Conservation (phyloP, 2,329 filamentous ascomycete genomes). For the Xylariaceae sp. region DNA sequence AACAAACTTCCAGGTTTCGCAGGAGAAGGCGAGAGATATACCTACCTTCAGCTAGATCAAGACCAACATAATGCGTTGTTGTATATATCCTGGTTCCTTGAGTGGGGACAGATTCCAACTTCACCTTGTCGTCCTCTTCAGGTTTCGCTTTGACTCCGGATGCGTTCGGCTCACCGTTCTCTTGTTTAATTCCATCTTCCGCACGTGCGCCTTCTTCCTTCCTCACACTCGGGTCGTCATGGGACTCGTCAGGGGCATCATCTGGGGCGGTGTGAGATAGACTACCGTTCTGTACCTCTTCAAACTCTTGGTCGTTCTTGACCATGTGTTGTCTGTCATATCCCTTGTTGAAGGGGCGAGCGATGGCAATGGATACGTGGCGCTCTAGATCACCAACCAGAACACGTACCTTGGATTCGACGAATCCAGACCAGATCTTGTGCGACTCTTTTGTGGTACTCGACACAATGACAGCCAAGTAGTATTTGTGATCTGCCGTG, state of each 20-base stretch:
- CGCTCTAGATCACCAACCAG: constrained; percentile 80
- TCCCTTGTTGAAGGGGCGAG: constrained; percentile 89
- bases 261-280: constrained; percentile 40
- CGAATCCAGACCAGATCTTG: constrained; percentile 82
- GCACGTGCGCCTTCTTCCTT: constrained; percentile 21
- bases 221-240: constrained; percentile 17
- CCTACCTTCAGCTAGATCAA: constrained; percentile 73
- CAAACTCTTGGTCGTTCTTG: constrained; percentile 48
- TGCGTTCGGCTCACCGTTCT: constrained; percentile 33
- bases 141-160: constrained; percentile 25
- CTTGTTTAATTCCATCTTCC: constrained; percentile 15
- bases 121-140: constrained; percentile 8
- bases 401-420: constrained; percentile 88
- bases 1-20: no score
- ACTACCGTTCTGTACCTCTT: constrained; percentile 51
- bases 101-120: constrained; percentile 19
- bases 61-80: constrained; percentile 89
- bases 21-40: constrained; percentile 11
- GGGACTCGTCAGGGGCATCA: constrained; percentile 11
- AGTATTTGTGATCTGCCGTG: constrained; percentile 90
- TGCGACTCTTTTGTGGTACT: constrained; percentile 81
- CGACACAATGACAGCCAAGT: constrained; percentile 80
- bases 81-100: constrained; percentile 62
- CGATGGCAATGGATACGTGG: constrained; percentile 73
- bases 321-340: constrained; percentile 78